These are phyloP conservation scores for Candida manassasensis DNA, from an alignment of 805 yeast genomes.

Conservation along the genomic window DNA sequence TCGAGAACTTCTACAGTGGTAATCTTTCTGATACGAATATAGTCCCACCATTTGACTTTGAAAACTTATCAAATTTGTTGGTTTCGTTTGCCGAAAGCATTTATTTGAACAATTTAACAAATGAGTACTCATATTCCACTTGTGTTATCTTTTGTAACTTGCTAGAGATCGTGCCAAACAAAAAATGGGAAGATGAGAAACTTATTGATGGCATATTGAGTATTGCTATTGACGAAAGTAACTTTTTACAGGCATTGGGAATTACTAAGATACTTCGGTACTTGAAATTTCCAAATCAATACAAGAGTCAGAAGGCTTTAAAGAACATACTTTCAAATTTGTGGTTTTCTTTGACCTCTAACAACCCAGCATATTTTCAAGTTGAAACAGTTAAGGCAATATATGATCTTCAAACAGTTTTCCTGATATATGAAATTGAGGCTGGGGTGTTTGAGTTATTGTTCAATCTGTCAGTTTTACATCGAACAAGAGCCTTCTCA, in stretches of 20 bases:
- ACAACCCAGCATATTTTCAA: constrained; percentile 51
- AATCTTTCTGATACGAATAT: not conserved
- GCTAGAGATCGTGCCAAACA: not conserved
- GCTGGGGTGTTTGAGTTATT: constrained; percentile 64
- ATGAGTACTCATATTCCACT: not conserved
- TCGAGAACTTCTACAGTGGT: constrained; percentile 15
- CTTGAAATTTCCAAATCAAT: not conserved
- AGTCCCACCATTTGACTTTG: not conserved
- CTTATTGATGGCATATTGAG: not conserved
- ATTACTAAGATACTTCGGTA: constrained; percentile 2
- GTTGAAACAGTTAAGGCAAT: constrained; percentile 66
- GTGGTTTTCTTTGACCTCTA: constrained; percentile 52
- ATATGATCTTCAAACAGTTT: constrained; percentile 54
- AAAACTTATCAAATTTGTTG: not conserved
- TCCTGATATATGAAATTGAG: constrained; percentile 56
- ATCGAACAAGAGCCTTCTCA: constrained; percentile 52
- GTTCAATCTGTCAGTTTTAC: constrained; percentile 26
- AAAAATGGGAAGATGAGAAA: not conserved
- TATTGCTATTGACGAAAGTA: constrained; percentile 1
- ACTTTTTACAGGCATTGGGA: constrained; percentile 1
- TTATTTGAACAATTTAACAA: constrained; percentile 1
- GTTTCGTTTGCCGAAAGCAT: not conserved
- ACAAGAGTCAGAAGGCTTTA: constrained; percentile 34
- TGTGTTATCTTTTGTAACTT: not conserved
- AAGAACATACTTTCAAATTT: constrained; percentile 40